These are phyloP conservation scores for Larix sibirica DNA, from an alignment of 83 land plant species.

Conservation along the genomic window DNA sequence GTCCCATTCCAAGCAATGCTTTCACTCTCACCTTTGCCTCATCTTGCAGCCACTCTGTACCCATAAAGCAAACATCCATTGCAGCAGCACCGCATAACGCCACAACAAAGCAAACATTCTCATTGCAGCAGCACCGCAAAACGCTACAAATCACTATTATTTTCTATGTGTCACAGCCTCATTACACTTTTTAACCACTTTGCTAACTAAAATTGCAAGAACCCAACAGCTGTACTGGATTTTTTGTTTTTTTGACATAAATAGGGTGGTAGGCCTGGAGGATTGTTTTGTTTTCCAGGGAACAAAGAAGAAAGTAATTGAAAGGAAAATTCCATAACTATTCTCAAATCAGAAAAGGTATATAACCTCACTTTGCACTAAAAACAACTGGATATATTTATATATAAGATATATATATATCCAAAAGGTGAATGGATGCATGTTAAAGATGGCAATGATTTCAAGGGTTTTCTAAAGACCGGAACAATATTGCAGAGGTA, in stretches of 20 bases:
- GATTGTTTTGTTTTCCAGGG: too few relatives aligned
- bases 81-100: background rate
- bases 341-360: background rate
- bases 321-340: background rate
- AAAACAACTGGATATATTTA: background rate
- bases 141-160: background rate
- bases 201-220: background rate
- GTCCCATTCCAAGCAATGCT: background rate
- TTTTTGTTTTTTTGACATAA: background rate
- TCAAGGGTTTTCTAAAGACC: background rate
- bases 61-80: background rate
- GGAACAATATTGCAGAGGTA: background rate
- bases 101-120: background rate
- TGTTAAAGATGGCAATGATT: background rate
- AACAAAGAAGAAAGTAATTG: too few relatives aligned
- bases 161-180: background rate
- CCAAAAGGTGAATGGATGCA: background rate
- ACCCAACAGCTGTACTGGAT: background rate
- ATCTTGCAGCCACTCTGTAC: background rate
- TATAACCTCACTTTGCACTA: background rate
- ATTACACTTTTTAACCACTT: background rate
- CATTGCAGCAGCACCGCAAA: background rate
- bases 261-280: background rate
- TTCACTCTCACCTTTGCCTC: background rate
- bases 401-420: background rate